Evolutionary conservation across 2,329 filamentous ascomycete genomes (phyloP), one percentile per base, ranked within the genome.

Genomic region (Claviceps sp.): DNA sequence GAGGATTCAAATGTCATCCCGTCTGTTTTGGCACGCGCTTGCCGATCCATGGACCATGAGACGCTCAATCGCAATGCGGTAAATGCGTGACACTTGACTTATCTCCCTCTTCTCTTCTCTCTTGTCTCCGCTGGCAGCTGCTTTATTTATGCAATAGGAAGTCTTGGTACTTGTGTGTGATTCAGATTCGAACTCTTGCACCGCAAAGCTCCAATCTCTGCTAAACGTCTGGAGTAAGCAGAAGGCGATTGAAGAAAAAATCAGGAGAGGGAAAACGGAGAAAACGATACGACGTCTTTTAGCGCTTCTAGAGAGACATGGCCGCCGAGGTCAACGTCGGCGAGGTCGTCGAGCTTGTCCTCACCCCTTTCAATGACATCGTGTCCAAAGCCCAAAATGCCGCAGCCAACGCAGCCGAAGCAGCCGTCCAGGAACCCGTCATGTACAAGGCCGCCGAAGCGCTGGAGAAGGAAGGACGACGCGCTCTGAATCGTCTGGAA

Each of bases 311-410:
- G n/a, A 3, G 37, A 48, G 40, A 38, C 11, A 52, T 54, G 50
- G 42, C 41, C n/a, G 10, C 47, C 22, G 41, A 40, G 34, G 47
- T 38, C 41, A 43, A 73, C 70, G 70, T 13, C 26, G 66, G 70
- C 53, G 63, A 70, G 50, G 63, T 71, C 17, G 58, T 59, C 48
- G 65, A 68, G 41, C 69, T 79, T 46, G 70, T 77, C 42, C 63
- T 78, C 40, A 67, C 68, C 40, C 74, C 75, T 17, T 80, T 79
- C 58, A 67, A 63, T 50, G 74, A 79, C 49, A 72, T 79, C 52
- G 70, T 77, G 51, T 70, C 74, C 44, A 77, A 77, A 64, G 75
- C 70, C 37, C 72, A 65, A 37, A 56, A 58, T 6, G 76, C 76
- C 0, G 59, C 72, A 48, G 65, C 68, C 30, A 76, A 77, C 66